Base-by-base conservation (phyloP, 1,284 basidiomycete species). In the Abortiporus biennis region DNA sequence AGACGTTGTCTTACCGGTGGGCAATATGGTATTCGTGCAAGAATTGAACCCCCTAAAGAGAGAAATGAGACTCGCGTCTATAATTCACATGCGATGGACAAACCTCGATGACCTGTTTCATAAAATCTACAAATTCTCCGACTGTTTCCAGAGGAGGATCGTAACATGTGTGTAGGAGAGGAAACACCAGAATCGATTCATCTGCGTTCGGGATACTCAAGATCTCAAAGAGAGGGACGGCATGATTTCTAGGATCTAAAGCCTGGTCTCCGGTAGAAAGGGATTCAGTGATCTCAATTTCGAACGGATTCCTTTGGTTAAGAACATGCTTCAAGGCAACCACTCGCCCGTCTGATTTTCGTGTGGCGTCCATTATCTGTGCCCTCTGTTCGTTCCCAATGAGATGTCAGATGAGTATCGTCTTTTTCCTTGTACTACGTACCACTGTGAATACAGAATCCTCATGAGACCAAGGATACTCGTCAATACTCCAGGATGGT, bases 91-190 rank as follows among this genome's bases (percentile, higher is more conserved):
- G 5, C 4, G 6, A 25, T 12, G 8, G 2, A 32, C 50, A 0
- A 30, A 57, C 59, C 52, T 61, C 54, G 13, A 60, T 38, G 1
- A 55, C 21, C 24, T 62, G 59, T 3, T 44, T 27, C 5, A 58
- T 42, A 33, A 55, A 61, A 17, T 58, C 59, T 1, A 61, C 31
- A 1, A 41, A 52, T 39, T 62, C 60, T 1, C 54, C 55, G 0
- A 57, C 46, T 0, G 56, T 53, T 1, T 46, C 20, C 36, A 61
- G 57, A 1, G 30, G 43, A 3, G 56, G 55, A n/a, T 49, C 36
- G 22, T 53, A 20, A 32, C 47, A 51, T 1, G 34, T 22, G 1
- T 49, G 45, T 4, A 62, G 45, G 3, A 54, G 45, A 1, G 59
- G 61, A 55, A 60, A 54, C 3, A 61, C 57, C 1, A 62, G 33